phyloP scores from a whole-genome alignment of 83 land plant species.

The Diphasiastrum complanatum region DNA sequence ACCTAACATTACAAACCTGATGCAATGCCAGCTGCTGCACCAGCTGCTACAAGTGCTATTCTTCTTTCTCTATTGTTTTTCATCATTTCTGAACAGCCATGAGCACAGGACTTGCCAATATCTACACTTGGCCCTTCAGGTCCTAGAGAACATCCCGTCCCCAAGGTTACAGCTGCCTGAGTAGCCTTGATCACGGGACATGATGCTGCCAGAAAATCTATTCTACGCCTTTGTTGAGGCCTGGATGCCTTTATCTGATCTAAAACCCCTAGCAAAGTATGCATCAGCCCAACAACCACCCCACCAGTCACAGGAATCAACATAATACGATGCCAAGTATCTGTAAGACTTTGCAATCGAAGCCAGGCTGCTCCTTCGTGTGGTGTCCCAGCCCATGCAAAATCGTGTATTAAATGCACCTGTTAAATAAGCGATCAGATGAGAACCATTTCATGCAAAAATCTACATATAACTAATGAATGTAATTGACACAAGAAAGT shows the following conservation, averaged over 20 bases:
- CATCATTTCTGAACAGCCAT: conserved; percentile 73
- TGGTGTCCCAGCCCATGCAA: conserved; percentile 99
- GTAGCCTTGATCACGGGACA: conserved; percentile 83
- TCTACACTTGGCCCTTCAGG: conserved; percentile 99
- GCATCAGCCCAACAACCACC: conserved; percentile 92
- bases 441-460: too few species aligned
- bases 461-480: too few species aligned
- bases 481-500: too few species aligned
- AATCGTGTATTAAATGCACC: conserved; percentile 96
- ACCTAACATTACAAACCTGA: conserved; percentile 87
- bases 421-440: conserved; percentile 24
- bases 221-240: conserved; percentile 42
- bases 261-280: conserved; percentile 67
- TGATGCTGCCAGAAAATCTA: conserved; percentile 66
- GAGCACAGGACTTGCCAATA: conserved; percentile 93
- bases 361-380: conserved; percentile 99
- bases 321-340: conserved; percentile 93
- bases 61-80: conserved; percentile 85
- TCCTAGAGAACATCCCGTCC: conserved; percentile 97
- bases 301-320: conserved; percentile 90
- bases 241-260: conserved; percentile 69
- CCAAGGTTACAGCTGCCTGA: conserved; percentile 91
- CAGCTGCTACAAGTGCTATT: conserved; percentile 96
- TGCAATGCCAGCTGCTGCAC: conserved; percentile 98
- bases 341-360: conserved; percentile 75